Base-by-base conservation (phyloP, 192 early-diverging fungal species). In the Rhizophagus prolifer region DNA sequence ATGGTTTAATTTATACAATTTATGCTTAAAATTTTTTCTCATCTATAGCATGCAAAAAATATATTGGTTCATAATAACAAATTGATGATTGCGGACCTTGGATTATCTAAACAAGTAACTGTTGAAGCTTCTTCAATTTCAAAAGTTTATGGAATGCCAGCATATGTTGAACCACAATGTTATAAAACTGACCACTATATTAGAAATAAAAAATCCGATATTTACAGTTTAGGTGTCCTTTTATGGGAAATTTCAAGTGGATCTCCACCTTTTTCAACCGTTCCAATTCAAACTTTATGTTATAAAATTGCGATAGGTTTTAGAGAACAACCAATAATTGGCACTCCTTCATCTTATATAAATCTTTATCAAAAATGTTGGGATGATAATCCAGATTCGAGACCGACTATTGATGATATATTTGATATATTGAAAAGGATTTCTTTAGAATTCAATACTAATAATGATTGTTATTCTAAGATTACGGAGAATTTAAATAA, bases 191-290 rank as follows among this genome's bases (percentile, higher is more conserved):
- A 9, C 3, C 3, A 62, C 1, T 62, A 36, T 21, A 10, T 12
- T 2, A 30, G 13, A 58, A 79, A 84, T 75, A 79, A 80, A 16
- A 62, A 67, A 16, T 84, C 80, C 26, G 83, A 84, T 54, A 78
- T 84, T 62, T 84, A 84, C 46, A 81, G 80, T 16, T 50, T 84
- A 10, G 83, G 83, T 13, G 83, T 84, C 12, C 44, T 84, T 14
- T 75, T 84, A 30, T 84, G 83, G 83, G 83, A 84, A 54, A 47
- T 84, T 31, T 79, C 83, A 14, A 78, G 78, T 16, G 80, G 83
- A 25, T 69, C 70, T 71, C 47, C 65, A 12, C 79, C 83, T 2
- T 83, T 81, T 34, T 26, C 65, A 25, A 65, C 34, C 13, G 14
- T 58, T 46, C 66, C 73, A 34, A 0, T 13, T 2, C 21, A 8